Evolutionary conservation across 768 basidiomycete genomes (phyloP), one percentile per base, ranked within the genome.

Genomic region (Coprinopsis strossmayeri): DNA sequence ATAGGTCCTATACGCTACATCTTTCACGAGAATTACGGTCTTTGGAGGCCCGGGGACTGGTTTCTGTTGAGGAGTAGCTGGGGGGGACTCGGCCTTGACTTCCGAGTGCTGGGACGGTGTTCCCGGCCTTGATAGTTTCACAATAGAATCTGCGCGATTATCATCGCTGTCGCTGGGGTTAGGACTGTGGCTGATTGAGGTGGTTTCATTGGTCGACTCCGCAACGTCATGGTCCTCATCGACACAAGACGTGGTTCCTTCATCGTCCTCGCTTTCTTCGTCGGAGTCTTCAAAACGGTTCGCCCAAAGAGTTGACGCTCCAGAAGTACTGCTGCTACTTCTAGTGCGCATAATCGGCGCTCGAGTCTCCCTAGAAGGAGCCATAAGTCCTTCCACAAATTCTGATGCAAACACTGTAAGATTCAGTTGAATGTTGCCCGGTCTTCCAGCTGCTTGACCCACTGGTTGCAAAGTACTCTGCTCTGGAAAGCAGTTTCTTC

Each of bases 401-500:
- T 78, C 81, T 0, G 87, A 79, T 46, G 68, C 67, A 57, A 89
- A 87, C 87, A 89, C 87, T 89, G 49, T 1, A 39, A 49, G 34
- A 23, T 49, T n/a, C 5, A 26, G 18, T 27, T 12, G 12, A 40
- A 25, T 4, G 9, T 12, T 27, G 20, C 20, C 7, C 12, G 28
- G 13, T 2, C 26, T 37, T 32, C 7, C 25, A 3, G 7, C 21
- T 26, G 12, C 5, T 24, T 15, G 23, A 44, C 71, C 48, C 57
- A 88, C 87, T 91, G 3, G 79, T 77, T 48, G 81, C 69, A 56
- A 92, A 92, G 61, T 92, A 91, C 26, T 88, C 86, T 3, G 83
- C 78, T 49, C 91, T 67, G 54, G 73, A 69, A 5, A 93, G 70
- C 35, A 93, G 58, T 57, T 73, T 79, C 54, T 76, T 79, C 37